Evolutionary conservation across 352 stramenopile species (phyloP), one percentile per base, ranked within the genome.

Genomic region (Aphanomyces stellatus): DNA sequence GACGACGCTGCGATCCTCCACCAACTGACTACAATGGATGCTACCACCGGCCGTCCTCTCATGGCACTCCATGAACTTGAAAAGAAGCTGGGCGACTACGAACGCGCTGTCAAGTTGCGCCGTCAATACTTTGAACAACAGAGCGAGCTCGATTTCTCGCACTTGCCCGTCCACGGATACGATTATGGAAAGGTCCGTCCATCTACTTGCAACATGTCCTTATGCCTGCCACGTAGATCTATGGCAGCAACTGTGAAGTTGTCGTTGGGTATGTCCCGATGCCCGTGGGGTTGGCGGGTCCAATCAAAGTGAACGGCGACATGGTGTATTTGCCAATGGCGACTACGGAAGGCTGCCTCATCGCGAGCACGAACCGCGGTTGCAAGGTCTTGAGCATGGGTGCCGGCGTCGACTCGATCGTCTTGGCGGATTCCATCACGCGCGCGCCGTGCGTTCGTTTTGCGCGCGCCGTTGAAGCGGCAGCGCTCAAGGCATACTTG

Each of bases 241-340:
- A 93, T 62, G 88, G 89, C 17, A 81, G 81, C 22, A 97, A 97
- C 73, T 97, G 90, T 76, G 91, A 97, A 74, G 95, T 94, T 69
- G 88, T 97, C 22, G 79, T 96, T 10, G 89, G 89, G 4, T 97
- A 96, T 66, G 74, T 97, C 37, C 90, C 88, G 1, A 71, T 97
- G 70, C 91, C 91, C 6, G 79, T 97, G 25, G 91, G 91, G 37
- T 75, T 97, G 28, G 85, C 90, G 6, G 91, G 91, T 42, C 91
- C 91, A 15, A 71, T 98, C 17, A 77, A 78, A 27, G 71, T 98
- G 24, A 94, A 98, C 74, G 80, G 76, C 27, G 74, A 93, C 56
- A 74, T 74, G 33, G 70, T 95, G 11, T 95, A 91, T 69, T 78
- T 97, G 65, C 91, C 91, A 37, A 95, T 98, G 87, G 90, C 91